Conservation (phyloP, 2,329 filamentous ascomycete species). For the Trichoderma aggressivum region DNA sequence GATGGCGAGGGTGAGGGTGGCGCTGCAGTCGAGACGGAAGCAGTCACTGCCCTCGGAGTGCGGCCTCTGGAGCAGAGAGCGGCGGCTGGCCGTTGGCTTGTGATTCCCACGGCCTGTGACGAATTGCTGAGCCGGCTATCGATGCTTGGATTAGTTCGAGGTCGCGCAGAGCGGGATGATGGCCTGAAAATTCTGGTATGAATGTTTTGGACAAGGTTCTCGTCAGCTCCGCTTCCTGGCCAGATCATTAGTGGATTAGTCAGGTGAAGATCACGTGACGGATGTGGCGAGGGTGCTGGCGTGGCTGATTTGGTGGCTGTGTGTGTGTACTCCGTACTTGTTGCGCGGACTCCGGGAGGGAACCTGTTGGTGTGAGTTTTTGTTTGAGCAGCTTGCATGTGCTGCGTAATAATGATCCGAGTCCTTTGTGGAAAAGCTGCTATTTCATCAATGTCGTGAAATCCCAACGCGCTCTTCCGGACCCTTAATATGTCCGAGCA, state of each 20-base stretch:
- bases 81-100: constrained; percentile 12
- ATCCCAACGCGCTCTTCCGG: not conserved
- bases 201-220: constrained; percentile 23
- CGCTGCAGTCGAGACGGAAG: not conserved
- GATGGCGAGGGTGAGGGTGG: not conserved
- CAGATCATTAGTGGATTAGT: constrained; percentile 34
- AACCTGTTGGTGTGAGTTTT: not conserved
- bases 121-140: constrained; percentile 19
- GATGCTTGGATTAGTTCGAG: constrained; percentile 19
- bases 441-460: not conserved
- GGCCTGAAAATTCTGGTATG: constrained; percentile 30
- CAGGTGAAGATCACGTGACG: constrained; percentile 30
- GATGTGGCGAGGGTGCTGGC: constrained; percentile 18
- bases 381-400: not conserved
- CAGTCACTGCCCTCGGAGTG: not conserved
- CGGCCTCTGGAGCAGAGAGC: not conserved
- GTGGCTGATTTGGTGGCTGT: constrained; percentile 8
- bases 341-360: not conserved
- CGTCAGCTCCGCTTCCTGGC: constrained; percentile 1
- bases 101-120: constrained; percentile 10
- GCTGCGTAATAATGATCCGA: not conserved
- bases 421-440: not conserved
- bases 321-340: not conserved
- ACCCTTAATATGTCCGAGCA: constrained; percentile 9
- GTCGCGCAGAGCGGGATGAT: constrained; percentile 21